phyloP scores from a whole-genome alignment of 257 asterid species.

The Solanum etuberosum region DNA sequence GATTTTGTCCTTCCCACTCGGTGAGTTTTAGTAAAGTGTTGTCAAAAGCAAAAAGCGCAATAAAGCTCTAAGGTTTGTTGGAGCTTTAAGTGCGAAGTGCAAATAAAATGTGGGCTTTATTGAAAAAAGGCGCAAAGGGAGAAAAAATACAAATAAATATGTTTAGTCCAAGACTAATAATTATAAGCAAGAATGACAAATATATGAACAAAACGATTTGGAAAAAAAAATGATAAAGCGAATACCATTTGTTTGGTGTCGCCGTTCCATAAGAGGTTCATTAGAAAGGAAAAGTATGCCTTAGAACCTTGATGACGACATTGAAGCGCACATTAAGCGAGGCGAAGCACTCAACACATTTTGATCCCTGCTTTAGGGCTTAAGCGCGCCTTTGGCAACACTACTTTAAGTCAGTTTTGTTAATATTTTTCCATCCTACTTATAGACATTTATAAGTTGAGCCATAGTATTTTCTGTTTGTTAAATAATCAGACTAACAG shows the following conservation, averaged over 20 bases:
- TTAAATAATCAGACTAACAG: neutral
- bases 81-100: neutral
- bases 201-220: neutral
- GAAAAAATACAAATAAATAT: neutral
- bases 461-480: neutral
- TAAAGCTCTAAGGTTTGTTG: neutral
- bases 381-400: neutral
- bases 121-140: neutral
- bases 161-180: neutral
- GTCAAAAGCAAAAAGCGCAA: neutral
- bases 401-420: neutral
- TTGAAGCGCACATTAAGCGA: neutral
- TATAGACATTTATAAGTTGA: neutral
- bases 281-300: neutral
- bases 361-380: neutral
- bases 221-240: neutral
- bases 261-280: neutral
- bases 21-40: neutral
- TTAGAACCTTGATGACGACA: neutral
- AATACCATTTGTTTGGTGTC: neutral
- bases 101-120: neutral
- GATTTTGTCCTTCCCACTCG: neutral
- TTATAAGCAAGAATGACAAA: neutral
- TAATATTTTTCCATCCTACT: neutral
- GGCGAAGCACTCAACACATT: neutral